A percentile compares a stretch with the other conserved stretches of the same genome.
These are phyloP conservation scores for Hibiscus mutabilis DNA, from an alignment of 345 rosid genomes.

Conservation along the genomic window DNA sequence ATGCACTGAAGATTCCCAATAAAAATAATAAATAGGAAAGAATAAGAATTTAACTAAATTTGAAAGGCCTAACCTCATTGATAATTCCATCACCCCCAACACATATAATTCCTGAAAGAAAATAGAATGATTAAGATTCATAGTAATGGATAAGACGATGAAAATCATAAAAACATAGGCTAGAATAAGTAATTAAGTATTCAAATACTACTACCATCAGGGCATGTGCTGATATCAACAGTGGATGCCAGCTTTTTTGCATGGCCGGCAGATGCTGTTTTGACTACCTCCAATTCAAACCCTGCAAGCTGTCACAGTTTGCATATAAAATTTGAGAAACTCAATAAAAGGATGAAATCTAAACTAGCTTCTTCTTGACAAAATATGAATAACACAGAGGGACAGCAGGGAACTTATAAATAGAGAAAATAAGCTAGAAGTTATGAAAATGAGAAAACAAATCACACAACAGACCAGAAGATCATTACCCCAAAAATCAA, in stretches of 20 bases:
- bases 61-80: slow-evolving; percentile 68
- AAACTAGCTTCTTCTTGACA: not conserved
- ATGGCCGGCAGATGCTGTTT: slow-evolving; percentile 91
- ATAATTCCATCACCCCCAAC: slow-evolving; percentile 98
- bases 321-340: slow-evolving; percentile 12
- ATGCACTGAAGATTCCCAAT: not conserved
- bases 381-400: not conserved
- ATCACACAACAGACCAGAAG: not conserved
- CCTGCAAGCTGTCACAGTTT: slow-evolving; percentile 85
- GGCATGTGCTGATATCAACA: slow-evolving; percentile 80
- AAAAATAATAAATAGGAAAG: not conserved
- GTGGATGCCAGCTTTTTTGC: slow-evolving; percentile 79
- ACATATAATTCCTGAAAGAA: slow-evolving; percentile 76
- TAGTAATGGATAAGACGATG: not conserved
- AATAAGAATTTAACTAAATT: not conserved
- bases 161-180: not conserved
- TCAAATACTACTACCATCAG: slow-evolving; percentile 60
- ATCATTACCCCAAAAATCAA: not conserved
- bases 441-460: not conserved
- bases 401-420: not conserved
- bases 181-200: slow-evolving; percentile 9
- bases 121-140: slow-evolving; percentile 17
- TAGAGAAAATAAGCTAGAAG: not conserved
- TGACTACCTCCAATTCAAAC: slow-evolving; percentile 83
- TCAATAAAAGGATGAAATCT: not conserved